phyloP scores from a whole-genome alignment of 169 alveolate genomes.

The Plasmodium vivax region DNA sequence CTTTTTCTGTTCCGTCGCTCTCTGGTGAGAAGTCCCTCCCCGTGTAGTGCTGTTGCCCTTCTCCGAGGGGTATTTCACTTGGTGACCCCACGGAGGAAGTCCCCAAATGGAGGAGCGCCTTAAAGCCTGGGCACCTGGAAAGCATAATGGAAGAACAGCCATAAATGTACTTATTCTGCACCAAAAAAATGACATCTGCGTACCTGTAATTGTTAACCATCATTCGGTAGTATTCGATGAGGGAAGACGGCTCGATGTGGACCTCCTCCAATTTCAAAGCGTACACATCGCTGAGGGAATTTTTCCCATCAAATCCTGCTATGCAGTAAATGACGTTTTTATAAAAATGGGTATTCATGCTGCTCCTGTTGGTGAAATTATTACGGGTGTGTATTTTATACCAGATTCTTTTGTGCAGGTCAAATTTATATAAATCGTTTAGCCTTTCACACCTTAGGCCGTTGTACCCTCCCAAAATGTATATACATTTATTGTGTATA shows the following conservation, averaged over 20 bases:
- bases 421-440: slow-evolving; percentile 39
- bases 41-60: neutral
- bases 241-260: slow-evolving; percentile 22
- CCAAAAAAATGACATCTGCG: slow-evolving; percentile 16
- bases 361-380: slow-evolving; percentile 20
- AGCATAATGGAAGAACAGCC: slow-evolving; percentile 22
- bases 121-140: slow-evolving; percentile 17
- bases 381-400: neutral
- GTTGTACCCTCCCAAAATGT: slow-evolving; percentile 52
- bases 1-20: neutral
- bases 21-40: neutral
- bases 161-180: slow-evolving; percentile 22
- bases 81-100: neutral
- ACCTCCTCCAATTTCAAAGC: slow-evolving; percentile 29
- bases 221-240: neutral
- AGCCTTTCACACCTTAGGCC: neutral
- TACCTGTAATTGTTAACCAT: slow-evolving; percentile 32
- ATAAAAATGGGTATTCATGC: slow-evolving; percentile 27
- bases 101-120: neutral
- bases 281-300: slow-evolving; percentile 20
- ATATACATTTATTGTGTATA: slow-evolving; percentile 7
- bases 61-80: neutral
- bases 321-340: slow-evolving; percentile 41
- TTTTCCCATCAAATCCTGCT: slow-evolving; percentile 36
- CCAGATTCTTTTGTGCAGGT: slow-evolving; percentile 32